phyloP scores from a whole-genome alignment of 495 filamentous ascomycete species.

The Rhypophila decipiens region DNA sequence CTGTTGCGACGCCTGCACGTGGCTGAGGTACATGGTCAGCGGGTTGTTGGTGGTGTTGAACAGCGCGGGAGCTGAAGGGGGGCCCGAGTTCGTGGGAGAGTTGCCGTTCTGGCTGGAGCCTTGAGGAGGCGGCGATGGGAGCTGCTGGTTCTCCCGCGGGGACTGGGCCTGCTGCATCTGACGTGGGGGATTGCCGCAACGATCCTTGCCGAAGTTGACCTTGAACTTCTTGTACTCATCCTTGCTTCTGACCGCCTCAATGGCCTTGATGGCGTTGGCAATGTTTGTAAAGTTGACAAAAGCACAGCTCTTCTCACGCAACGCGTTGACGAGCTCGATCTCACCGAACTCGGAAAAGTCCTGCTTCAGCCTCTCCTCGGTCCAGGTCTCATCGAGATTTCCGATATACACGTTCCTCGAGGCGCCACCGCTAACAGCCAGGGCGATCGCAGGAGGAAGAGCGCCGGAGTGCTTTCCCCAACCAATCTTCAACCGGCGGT shows the following conservation, averaged over 20 bases:
- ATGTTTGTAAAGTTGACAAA: slow-evolving; percentile 99
- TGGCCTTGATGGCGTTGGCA: slow-evolving; percentile 98
- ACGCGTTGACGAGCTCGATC: slow-evolving; percentile 93
- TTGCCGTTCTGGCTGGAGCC: slow-evolving; percentile 50
- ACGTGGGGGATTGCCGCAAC: slow-evolving; percentile 91
- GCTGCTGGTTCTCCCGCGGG: slow-evolving; percentile 44
- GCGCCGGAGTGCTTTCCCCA: slow-evolving; percentile 99
- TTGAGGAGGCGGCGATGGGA: slow-evolving; percentile 63
- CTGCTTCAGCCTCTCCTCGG: slow-evolving; percentile 87
- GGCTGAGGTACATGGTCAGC: slow-evolving; percentile 86
- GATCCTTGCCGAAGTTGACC: slow-evolving; percentile 98
- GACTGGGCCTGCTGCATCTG: slow-evolving; percentile 56
- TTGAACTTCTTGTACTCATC: slow-evolving; percentile 98
- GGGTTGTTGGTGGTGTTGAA: slow-evolving; percentile 84
- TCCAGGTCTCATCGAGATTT: slow-evolving; percentile 95
- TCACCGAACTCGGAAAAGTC: slow-evolving; percentile 98
- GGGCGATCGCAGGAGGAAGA: slow-evolving; percentile 89
- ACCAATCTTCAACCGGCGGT: slow-evolving; percentile 93
- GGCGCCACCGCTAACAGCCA: slow-evolving; percentile 92
- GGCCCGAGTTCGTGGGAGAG: slow-evolving; percentile 37
- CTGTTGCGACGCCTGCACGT: slow-evolving; percentile 72
- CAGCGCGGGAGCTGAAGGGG: slow-evolving; percentile 48
- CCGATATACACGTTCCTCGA: slow-evolving; percentile 97
- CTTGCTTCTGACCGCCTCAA: slow-evolving; percentile 87
- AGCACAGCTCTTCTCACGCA: slow-evolving; percentile 97